These are phyloP conservation scores for Leavenworthia alabamica DNA, from an alignment of 345 rosid species.

Conservation along the genomic window DNA sequence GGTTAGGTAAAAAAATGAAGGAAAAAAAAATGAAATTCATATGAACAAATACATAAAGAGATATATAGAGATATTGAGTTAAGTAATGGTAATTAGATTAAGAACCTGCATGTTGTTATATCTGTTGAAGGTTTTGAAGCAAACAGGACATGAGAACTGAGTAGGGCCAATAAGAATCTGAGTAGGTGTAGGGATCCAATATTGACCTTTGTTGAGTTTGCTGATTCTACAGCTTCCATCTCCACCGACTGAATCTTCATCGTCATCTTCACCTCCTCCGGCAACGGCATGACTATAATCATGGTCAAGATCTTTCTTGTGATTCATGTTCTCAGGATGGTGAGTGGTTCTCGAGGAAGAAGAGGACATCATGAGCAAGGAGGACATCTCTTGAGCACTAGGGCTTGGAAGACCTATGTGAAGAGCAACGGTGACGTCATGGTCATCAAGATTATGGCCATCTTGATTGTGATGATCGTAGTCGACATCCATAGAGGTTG, in stretches of 20 bases:
- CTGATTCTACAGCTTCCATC: slow-evolving; percentile 42
- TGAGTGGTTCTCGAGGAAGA: slow-evolving; percentile 24
- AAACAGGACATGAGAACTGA: slow-evolving; percentile 96
- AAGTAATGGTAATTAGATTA: background rate
- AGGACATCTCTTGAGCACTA: slow-evolving; percentile 69
- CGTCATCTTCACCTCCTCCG: slow-evolving; percentile 34
- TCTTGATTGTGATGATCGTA: slow-evolving; percentile 26
- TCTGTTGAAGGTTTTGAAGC: slow-evolving; percentile 92
- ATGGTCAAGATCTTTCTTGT: slow-evolving; percentile 19
- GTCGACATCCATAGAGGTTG: slow-evolving; percentile 35
- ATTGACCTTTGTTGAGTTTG: slow-evolving; percentile 86
- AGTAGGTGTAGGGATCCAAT: slow-evolving; percentile 97
- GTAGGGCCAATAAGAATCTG: slow-evolving; percentile 98
- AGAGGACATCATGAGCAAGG: slow-evolving; percentile 45
- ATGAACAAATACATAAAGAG: background rate
- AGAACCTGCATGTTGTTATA: slow-evolving; percentile 99
- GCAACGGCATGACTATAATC: background rate
- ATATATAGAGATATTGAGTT: background rate
- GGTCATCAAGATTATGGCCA: slow-evolving; percentile 32
- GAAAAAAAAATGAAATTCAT: background rate
- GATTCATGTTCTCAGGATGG: slow-evolving; percentile 16
- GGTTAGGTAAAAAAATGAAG: slow-evolving; percentile 5
- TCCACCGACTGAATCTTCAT: slow-evolving; percentile 45
- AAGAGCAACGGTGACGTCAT: slow-evolving; percentile 73
- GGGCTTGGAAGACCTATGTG: slow-evolving; percentile 94